These are phyloP conservation scores for Amylocystis lapponica DNA, from an alignment of 768 basidiomycete genomes.

Conservation along the genomic window DNA sequence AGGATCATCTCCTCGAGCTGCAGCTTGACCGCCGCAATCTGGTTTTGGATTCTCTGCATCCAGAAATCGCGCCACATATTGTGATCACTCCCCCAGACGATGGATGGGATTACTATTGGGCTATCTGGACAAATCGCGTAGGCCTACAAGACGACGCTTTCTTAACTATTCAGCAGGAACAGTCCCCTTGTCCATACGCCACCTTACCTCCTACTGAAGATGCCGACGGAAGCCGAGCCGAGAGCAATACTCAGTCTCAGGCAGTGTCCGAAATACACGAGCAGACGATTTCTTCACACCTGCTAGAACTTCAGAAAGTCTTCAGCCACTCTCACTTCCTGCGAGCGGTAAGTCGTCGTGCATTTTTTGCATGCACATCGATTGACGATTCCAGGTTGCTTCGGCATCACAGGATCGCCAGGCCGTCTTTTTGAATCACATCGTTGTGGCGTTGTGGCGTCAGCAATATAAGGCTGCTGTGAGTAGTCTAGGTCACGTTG, in stretches of 20 bases:
- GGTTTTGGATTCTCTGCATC: slow-evolving; percentile 38
- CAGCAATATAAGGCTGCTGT: slow-evolving; percentile 35
- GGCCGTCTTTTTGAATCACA: slow-evolving; percentile 12
- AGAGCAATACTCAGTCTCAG: too few relatives aligned
- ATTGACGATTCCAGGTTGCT: slow-evolving; percentile 8
- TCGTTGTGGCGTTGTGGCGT: slow-evolving; percentile 29
- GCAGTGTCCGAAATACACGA: too few relatives aligned
- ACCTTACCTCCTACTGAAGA: slow-evolving; percentile 1
- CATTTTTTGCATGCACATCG: neutral
- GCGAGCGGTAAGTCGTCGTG: neutral
- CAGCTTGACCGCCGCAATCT: slow-evolving; percentile 27
- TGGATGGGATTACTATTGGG: slow-evolving; percentile 25
- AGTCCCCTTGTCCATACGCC: neutral
- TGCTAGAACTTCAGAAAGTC: slow-evolving; percentile 1
- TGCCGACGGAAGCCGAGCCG: too few relatives aligned
- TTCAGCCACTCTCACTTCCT: neutral
- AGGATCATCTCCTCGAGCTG: slow-evolving; percentile 15
- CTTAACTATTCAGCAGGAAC: neutral
- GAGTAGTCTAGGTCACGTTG: slow-evolving; percentile 13
- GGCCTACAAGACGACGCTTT: slow-evolving; percentile 1
- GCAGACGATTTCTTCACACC: neutral
- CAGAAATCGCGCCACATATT: slow-evolving; percentile 42
- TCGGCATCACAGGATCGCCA: slow-evolving; percentile 10
- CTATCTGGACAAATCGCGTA: slow-evolving; percentile 2
- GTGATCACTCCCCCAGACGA: slow-evolving; percentile 42